phyloP scores from a whole-genome alignment of 2,329 filamentous ascomycete genomes.

The Penicillium hesseltinei region DNA sequence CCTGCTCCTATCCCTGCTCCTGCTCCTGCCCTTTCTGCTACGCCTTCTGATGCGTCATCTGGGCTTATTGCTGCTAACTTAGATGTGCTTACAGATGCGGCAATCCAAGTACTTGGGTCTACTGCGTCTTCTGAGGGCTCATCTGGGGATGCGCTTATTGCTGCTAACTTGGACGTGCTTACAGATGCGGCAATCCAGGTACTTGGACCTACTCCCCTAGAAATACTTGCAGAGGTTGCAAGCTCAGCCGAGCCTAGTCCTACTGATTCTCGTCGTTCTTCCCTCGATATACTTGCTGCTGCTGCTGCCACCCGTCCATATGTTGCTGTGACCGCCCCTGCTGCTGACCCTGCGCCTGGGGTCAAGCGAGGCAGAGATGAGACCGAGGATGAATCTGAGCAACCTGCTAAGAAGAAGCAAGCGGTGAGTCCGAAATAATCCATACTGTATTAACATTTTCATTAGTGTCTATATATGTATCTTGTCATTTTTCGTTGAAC shows the following conservation, averaged over 20 bases:
- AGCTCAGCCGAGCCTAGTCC: background rate
- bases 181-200: background rate
- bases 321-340: background rate
- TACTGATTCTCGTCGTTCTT: background rate
- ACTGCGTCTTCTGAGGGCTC: too few species aligned
- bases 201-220: background rate
- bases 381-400: background rate
- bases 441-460: background rate
- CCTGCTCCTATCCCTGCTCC: too few species aligned
- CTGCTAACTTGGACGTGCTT: background rate
- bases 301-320: background rate
- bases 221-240: background rate
- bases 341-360: background rate
- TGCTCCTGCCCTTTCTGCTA: background rate
- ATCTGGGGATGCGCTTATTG: too few species aligned
- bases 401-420: background rate
- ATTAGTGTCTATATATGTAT: background rate
- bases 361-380: background rate
- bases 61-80: background rate
- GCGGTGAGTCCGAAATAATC: background rate
- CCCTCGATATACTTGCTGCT: background rate
- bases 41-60: background rate
- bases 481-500: background rate
- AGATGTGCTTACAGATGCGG: background rate
- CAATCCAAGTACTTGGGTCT: background rate